Evolutionary conservation across 306 rosid species (phyloP), one percentile per base, ranked within the genome.

Genomic region (Phaseolus lunatus): DNA sequence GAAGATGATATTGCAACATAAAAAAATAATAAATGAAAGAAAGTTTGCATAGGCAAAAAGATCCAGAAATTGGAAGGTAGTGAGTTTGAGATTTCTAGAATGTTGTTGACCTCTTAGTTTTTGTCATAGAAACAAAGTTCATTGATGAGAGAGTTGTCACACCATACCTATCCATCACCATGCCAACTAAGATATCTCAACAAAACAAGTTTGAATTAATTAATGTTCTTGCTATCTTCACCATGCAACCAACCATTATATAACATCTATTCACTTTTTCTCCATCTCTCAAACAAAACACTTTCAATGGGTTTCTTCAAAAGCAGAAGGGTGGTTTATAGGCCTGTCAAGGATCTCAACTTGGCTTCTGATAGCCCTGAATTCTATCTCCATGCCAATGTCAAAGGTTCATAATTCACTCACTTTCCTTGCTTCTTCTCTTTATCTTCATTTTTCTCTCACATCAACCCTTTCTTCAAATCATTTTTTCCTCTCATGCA

Each of bases 361-460:
- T 82, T 94, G 50, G 81, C 86, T 49, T 44, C 94, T 69, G 68
- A 78, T 2, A 92, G 97, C 64, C 80, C 78, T 77, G 89, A 94
- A 77, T 53, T 79, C 84, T 94, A 94, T 85, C 87, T 86, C 33
- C 92, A 69, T 67, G 93, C 96, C 68, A 69, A 92, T 76, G 97
- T 92, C 68, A 92, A 90, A 90, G 98, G 98, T 90, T 64, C 79
- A 53, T 78, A 23, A 49, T 47, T 14, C 37, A 26, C 14, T 68
- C 7, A 1, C 73, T 67, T 77, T 79, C 29, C n/a, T 26, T 1
- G 2, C 10, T 16, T 23, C 4, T 37, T 18, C 27, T 67, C 13
- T 41, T 66, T 50, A 49, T 73, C 7, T 70, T 23, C n/a, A 70
- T 62, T 26, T 73, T 44, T 18, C 7, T 50, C 9, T 54, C 77